Evolutionary conservation across 2,329 filamentous ascomycete genomes (phyloP).

Genomic region (Rutstroemia sp.): DNA sequence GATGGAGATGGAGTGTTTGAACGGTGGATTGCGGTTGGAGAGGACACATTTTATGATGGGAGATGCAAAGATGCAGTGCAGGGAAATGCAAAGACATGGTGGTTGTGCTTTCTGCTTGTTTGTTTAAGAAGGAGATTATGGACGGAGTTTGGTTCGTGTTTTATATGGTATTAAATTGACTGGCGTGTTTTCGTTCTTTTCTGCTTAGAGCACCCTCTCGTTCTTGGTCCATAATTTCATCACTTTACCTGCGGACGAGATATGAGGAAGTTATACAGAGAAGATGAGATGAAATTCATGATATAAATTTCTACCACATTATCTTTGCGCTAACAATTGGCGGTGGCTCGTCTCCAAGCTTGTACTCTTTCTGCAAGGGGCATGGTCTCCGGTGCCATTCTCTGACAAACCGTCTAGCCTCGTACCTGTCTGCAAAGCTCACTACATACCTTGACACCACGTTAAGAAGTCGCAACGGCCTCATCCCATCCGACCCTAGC

Average conservation of each 20-base stretch:
- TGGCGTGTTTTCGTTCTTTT: conserved; percentile 4
- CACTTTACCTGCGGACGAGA: background rate
- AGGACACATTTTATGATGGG: conserved; percentile 3
- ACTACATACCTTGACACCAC: conserved; percentile 24
- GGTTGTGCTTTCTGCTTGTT: conserved; percentile 15
- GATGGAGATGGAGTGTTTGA: background rate
- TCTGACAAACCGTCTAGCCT: conserved; percentile 38
- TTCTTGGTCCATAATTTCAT: background rate
- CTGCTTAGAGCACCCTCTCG: background rate
- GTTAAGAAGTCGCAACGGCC: background rate
- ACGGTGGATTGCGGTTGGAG: conserved; percentile 8
- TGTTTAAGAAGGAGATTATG: conserved; percentile 27
- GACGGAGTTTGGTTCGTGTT: conserved; percentile 28
- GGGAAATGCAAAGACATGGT: conserved; percentile 4
- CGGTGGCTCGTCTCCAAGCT: conserved; percentile 30
- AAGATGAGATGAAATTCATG: background rate
- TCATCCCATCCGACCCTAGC: background rate
- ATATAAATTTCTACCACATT: conserved; percentile 35
- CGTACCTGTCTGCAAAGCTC: conserved; percentile 25
- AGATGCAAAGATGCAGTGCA: background rate
- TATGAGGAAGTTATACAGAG: background rate
- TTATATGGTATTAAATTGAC: conserved; percentile 13
- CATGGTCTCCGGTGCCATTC: conserved; percentile 45
- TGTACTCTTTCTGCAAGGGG: conserved; percentile 25
- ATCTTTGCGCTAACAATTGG: conserved; percentile 39